Base-by-base conservation (phyloP, 306 rosid species). In the Malus orientalis region DNA sequence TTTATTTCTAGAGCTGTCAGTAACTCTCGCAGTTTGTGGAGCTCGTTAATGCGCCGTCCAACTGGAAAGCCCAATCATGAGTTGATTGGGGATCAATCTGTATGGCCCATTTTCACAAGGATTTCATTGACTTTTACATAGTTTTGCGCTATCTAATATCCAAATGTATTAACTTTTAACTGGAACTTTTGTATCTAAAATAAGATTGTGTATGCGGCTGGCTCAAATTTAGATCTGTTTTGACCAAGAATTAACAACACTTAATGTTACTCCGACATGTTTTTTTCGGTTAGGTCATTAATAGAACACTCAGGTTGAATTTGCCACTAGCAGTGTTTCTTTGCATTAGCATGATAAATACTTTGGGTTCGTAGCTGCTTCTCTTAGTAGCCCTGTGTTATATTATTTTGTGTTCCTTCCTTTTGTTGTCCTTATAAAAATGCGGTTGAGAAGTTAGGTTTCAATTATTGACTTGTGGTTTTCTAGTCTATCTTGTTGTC, bases 11-110 rank as follows among this genome's bases (percentile, higher is more conserved):
- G 93, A 80, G 72, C 74, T 82, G 66, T 77, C 60, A 75, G 79
- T 51, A 88, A 89, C 57, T 71, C 88, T 72, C 83, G 77, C 49
- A 85, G 91, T 66, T 83, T 88, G 67, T 90, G 91, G 98, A 85
- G 89, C 84, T 49, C 84, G 84, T 78, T 89, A 69, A 78, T 72
- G 75, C 86, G 63, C 74, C 86, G 86, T 67, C 74, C 92, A 40
- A 66, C 78, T 67, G 80, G 80, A 88, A 88, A 85, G 84, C 79
- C 84, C 65, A 84, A 78, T 45, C 82, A 76, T 74, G 92, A 89
- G 80, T 73, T 87, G 59, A 83, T 71, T 79, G 54, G 27, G 29
- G 89, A 82, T 70, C 86, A 80, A 84, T 79, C 81, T 71, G 91
- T 91, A 90, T 68, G 94, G 67, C n/a, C 22, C 71, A 10, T 66